Evolutionary conservation across 345 rosid genomes (phyloP).

Genomic region (Angophora floribunda): DNA sequence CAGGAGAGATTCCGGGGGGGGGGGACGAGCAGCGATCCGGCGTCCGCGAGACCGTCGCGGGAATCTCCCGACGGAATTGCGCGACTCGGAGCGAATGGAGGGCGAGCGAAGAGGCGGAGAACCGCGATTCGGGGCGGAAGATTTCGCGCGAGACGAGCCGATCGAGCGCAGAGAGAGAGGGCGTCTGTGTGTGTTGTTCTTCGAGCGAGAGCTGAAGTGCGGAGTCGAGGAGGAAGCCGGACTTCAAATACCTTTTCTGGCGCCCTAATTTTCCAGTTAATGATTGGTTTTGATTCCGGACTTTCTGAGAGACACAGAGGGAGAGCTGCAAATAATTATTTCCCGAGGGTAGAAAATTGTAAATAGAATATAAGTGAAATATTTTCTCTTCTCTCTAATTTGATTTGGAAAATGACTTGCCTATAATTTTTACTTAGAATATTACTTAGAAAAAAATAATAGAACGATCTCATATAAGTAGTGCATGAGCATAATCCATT

Average conservation of each 20-base stretch:
- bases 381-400: neutral
- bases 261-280: conserved; percentile 7
- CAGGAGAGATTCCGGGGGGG: too few relatives aligned
- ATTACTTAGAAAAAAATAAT: neutral
- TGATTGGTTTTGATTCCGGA: conserved; percentile 24
- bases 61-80: neutral
- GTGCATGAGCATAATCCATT: neutral
- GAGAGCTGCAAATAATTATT: neutral
- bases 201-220: conserved; percentile 1
- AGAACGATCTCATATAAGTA: too few relatives aligned
- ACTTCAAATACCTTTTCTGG: conserved; percentile 15
- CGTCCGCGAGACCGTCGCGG: neutral
- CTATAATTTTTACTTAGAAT: neutral
- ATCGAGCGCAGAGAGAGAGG: neutral
- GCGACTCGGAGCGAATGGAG: neutral
- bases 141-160: neutral
- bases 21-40: neutral
- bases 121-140: neutral
- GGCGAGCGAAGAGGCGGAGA: neutral
- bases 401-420: neutral
- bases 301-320: neutral
- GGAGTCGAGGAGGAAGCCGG: conserved; percentile 4
- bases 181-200: neutral
- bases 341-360: neutral
- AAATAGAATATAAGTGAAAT: neutral